These are phyloP conservation scores for Taphrina wiesneri DNA, from an alignment of 1,139 yeast genomes.

Conservation along the genomic window DNA sequence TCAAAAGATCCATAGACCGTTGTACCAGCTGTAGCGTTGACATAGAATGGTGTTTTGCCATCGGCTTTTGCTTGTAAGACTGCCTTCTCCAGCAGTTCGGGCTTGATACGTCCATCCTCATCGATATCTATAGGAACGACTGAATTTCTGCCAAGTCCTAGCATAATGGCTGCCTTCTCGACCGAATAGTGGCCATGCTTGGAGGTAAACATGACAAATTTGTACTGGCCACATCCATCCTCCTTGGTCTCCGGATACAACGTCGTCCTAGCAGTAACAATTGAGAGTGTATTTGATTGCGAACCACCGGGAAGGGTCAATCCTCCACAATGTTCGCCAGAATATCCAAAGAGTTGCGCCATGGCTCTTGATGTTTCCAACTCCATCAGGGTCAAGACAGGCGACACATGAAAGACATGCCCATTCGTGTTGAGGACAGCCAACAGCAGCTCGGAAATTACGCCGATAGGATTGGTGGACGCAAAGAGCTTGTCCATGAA, in stretches of 20 bases:
- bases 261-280: slow-evolving; percentile 73
- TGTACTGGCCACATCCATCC: slow-evolving; percentile 56
- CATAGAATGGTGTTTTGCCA: slow-evolving; percentile 71
- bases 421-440: slow-evolving; percentile 78
- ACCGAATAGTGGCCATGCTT: slow-evolving; percentile 74
- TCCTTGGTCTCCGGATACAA: slow-evolving; percentile 69
- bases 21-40: slow-evolving; percentile 86
- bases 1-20: slow-evolving; percentile 87
- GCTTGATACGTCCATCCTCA: slow-evolving; percentile 59
- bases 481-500: slow-evolving; percentile 83
- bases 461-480: slow-evolving; percentile 80
- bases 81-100: slow-evolving; percentile 51
- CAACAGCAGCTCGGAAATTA: slow-evolving; percentile 68
- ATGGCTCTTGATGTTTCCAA: slow-evolving; percentile 67
- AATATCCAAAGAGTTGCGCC: slow-evolving; percentile 66
- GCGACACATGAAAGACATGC: slow-evolving; percentile 66
- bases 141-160: slow-evolving; percentile 67
- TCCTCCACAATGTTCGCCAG: slow-evolving; percentile 65
- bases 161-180: slow-evolving; percentile 75
- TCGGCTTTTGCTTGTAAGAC: slow-evolving; percentile 52
- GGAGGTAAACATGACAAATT: slow-evolving; percentile 71
- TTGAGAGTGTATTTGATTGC: slow-evolving; percentile 77
- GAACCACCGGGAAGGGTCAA: slow-evolving; percentile 86
- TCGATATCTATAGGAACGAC: slow-evolving; percentile 67
- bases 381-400: slow-evolving; percentile 75